Conservation (phyloP, 2,329 filamentous ascomycete genomes). For the Colletotrichum chlorophyti region DNA sequence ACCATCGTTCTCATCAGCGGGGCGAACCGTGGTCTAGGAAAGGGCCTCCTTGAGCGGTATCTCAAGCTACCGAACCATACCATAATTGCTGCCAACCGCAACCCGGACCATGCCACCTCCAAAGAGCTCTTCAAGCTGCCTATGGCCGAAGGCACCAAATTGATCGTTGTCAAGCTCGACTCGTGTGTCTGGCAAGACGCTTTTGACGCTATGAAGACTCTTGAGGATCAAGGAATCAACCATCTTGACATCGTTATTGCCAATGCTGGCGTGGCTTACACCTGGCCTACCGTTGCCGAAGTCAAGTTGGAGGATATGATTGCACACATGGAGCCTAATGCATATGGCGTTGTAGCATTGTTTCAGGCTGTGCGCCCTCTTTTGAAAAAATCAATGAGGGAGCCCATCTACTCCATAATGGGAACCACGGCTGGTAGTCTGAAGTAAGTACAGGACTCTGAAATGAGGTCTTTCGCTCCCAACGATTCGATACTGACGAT, state of each 20-base stretch:
- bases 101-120: conserved; percentile 36
- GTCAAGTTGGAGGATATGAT: conserved; percentile 43
- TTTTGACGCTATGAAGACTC: conserved; percentile 38
- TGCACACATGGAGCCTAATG: conserved; percentile 49
- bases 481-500: no score
- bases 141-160: conserved; percentile 39
- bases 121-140: conserved; percentile 43
- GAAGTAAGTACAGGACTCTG: no score
- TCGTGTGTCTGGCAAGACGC: conserved; percentile 40
- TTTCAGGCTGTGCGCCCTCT: conserved; percentile 36
- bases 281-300: conserved; percentile 38
- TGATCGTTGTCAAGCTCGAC: conserved; percentile 53
- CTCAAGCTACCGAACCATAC: conserved; percentile 63
- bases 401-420: neutral
- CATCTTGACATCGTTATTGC: conserved; percentile 58
- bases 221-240: conserved; percentile 42
- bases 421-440: neutral
- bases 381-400: conserved; percentile 27
- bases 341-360: conserved; percentile 7
- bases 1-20: conserved; percentile 41
- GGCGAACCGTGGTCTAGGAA: conserved; percentile 46
- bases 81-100: conserved; percentile 46
- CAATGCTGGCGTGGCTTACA: conserved; percentile 53
- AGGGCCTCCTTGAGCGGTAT: conserved; percentile 41
- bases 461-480: no score